phyloP scores from a whole-genome alignment of 2,329 filamentous ascomycete genomes.

The Talaromyces sp. region DNA sequence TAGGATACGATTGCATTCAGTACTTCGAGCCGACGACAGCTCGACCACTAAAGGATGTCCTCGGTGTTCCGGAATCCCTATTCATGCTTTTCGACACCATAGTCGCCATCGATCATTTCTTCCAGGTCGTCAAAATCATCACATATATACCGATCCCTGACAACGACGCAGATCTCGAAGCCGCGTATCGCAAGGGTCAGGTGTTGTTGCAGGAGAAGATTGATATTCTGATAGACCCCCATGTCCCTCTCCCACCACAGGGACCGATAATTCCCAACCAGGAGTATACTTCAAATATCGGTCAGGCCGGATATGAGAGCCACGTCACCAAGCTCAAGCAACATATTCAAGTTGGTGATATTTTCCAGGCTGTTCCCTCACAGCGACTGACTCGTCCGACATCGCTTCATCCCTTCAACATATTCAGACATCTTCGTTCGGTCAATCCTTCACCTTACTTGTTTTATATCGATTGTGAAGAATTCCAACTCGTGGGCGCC shows the following conservation, averaged over 20 bases:
- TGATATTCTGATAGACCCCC: constrained; percentile 65
- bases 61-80: constrained; percentile 84
- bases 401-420: constrained; percentile 91
- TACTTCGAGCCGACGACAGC: constrained; percentile 99
- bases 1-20: constrained; percentile 93
- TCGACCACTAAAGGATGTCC: constrained; percentile 78
- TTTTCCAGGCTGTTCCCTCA: constrained; percentile 95
- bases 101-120: constrained; percentile 92
- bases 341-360: constrained; percentile 87
- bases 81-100: constrained; percentile 98
- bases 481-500: constrained; percentile 93
- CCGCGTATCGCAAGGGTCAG: constrained; percentile 67
- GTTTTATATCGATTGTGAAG: constrained; percentile 87
- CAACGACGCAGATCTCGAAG: constrained; percentile 55
- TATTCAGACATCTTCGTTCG: constrained; percentile 93
- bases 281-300: constrained; percentile 88
- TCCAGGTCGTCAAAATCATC: constrained; percentile 85
- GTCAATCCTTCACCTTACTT: constrained; percentile 97
- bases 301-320: constrained; percentile 79
- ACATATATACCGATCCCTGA: constrained; percentile 76
- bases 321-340: constrained; percentile 83
- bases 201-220: constrained; percentile 64
- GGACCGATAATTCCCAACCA: constrained; percentile 67
- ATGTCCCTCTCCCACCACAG: constrained; percentile 74
- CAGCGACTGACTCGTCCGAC: constrained; percentile 90